These are phyloP conservation scores for Penicillium paneum DNA, from an alignment of 2,329 filamentous ascomycete species.

Conservation along the genomic window DNA sequence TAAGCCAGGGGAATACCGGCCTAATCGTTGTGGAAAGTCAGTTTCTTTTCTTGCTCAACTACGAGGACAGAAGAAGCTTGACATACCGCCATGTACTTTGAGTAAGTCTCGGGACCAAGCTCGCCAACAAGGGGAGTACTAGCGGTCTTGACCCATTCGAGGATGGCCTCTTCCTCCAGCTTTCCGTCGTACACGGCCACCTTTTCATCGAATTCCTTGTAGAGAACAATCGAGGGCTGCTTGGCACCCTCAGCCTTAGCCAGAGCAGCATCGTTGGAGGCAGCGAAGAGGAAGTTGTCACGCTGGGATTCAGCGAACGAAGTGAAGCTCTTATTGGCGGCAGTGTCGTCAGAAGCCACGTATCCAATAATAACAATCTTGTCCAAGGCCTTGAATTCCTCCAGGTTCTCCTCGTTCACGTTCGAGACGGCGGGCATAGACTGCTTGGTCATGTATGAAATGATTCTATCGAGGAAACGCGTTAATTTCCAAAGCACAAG, in stretches of 20 bases:
- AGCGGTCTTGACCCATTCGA: slow-evolving; percentile 76
- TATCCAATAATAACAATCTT: slow-evolving; percentile 94
- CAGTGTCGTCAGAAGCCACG: slow-evolving; percentile 74
- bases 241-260: slow-evolving; percentile 88
- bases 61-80: background rate
- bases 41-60: background rate
- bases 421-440: slow-evolving; percentile 85
- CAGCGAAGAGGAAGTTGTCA: slow-evolving; percentile 89
- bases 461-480: slow-evolving; percentile 46
- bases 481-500: slow-evolving; percentile 13
- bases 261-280: slow-evolving; percentile 75
- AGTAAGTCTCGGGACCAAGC: slow-evolving; percentile 95
- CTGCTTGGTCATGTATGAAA: slow-evolving; percentile 97
- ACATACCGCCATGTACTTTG: slow-evolving; percentile 79
- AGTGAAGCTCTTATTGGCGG: slow-evolving; percentile 80
- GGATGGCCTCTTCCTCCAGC: slow-evolving; percentile 77
- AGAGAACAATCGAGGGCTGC: slow-evolving; percentile 82
- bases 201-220: slow-evolving; percentile 97
- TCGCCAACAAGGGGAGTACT: slow-evolving; percentile 91
- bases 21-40: slow-evolving; percentile 30
- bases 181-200: slow-evolving; percentile 79
- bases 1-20: slow-evolving; percentile 90
- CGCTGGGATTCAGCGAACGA: slow-evolving; percentile 70
- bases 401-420: slow-evolving; percentile 75
- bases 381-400: slow-evolving; percentile 96